Percentiles rank a stretch among this genome's conserved stretches.
Conservation (phyloP, 164 flowering plant genomes). For the Stephania yunnanensis region DNA sequence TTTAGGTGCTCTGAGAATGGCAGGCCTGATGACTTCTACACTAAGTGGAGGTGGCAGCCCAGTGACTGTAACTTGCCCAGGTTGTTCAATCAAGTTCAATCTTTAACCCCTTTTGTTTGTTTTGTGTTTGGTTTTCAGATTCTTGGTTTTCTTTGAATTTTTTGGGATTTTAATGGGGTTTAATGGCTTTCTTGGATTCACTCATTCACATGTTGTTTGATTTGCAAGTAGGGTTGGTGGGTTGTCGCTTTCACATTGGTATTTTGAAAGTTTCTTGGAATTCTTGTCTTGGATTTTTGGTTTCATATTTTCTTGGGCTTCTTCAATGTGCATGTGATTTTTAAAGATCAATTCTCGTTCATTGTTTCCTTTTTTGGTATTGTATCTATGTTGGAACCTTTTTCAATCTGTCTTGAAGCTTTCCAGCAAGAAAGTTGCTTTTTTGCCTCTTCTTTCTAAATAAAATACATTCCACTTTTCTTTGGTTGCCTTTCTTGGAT, state of each 20-base stretch:
- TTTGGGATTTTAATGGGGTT: background rate
- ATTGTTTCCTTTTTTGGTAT: no score
- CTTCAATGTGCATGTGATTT: background rate
- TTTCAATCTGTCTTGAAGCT: background rate
- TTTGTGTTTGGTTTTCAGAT: no score
- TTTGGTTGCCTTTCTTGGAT: background rate
- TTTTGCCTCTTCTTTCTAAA: background rate
- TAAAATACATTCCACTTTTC: background rate
- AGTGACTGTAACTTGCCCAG: conserved; percentile 78
- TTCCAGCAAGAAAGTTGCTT: background rate
- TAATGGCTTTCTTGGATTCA: background rate
- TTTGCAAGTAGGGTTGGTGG: background rate
- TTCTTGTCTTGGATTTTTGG: background rate
- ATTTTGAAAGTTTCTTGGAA: background rate
- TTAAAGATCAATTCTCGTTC: background rate
- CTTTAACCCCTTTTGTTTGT: background rate
- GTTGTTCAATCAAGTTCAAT: conserved; percentile 20
- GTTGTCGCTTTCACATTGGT: background rate
- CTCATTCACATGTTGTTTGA: background rate
- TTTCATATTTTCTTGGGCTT: no score
- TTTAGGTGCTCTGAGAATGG: conserved; percentile 83
- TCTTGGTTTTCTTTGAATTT: background rate
- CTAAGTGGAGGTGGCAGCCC: conserved; percentile 97
- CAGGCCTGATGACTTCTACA: conserved; percentile 66
- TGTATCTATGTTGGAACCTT: no score